Base-by-base conservation (phyloP, 176 grass and related monocot genomes). In the Calamus simplicifolius region DNA sequence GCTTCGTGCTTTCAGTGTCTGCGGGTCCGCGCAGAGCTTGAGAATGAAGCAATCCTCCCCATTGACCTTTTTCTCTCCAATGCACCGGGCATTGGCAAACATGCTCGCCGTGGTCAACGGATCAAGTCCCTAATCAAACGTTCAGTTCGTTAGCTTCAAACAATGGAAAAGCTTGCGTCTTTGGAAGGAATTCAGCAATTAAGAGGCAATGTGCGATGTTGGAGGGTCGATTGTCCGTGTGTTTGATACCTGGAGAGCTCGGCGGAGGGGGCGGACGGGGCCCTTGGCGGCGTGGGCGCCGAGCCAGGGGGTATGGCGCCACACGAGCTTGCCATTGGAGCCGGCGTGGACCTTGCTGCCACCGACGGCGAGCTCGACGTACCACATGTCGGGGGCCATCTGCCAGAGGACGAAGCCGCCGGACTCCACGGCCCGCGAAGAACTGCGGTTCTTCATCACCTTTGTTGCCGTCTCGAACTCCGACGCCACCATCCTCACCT, bases 41-140 rank as follows among this genome's bases (percentile, higher is more conserved):
- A 97, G 85, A 66, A 97, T 88, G 87, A 97, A 97, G 81, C 92
- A 97, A 49, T 97, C 92, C 78, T 97, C 92, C 16, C 83, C 87
- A 48, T 88, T 88, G 69, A 97, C 85, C 26, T 85, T 87, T 72
- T 82, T 97, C 84, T 97, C 92, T 6, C 83, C 83, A 0, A 91
- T 85, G 81, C 92, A 97, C 26, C 86, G 81, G n/a, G 92, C 87
- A 64, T 88, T 77, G 18, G 81, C 62, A 69, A 97, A 97, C 58
- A 97, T 67, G 0, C 75, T 66, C 0, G 87, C 87, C 27, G 92
- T 91, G 0, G 83, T 88, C 0, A 97, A 72, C 18, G 92, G 92
- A 80, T 97, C 92, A 0, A 97, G 83, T 0, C 92, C 92, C 92
- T 97, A 69, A 43, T 43, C 35, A 13, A 43, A 43, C 35, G 3